Evolutionary conservation across 2,329 filamentous ascomycete genomes (phyloP), one percentile per base, ranked within the genome.

Genomic region (Xylariaceae sp.): DNA sequence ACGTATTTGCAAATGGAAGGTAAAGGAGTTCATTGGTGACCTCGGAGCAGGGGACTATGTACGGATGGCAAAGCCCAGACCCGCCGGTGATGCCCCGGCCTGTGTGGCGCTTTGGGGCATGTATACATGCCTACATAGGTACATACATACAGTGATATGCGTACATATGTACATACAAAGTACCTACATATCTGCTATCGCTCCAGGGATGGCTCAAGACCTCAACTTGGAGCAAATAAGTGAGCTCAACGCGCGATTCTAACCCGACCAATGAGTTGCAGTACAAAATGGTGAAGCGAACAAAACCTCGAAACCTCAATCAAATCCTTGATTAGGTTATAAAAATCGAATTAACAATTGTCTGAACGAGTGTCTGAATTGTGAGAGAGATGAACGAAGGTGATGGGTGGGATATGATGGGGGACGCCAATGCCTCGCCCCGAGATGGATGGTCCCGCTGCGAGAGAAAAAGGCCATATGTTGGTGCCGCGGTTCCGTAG

Each of bases 1-100:
- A 61, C 41, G 60, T 46, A 58, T 57, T 60, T 62, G 52, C 60
- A 62, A 62, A 60, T 60, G 60, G 60, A 60, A 62, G 60, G 60
- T 62, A 62, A n/a, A 52, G 54, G 32, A 53, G 48, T 53, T 47
- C 56, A 54, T 57, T 59, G 53, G 48, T 44, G 46, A 57, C 53
- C 60, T 62, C 60, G 60, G 60, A 57, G 60, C 48, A 57, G 60
- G 54, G 60, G 60, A 58, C 60, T 61, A 57, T 55, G 48, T 54
- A 56, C 12, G 32, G 12, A 37, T 7, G 47, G 54, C 53, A 56
- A 54, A 62, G 57, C 57, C 59, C 53, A 57, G 60, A 56, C 60
- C 60, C 56, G 54, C 49, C 52, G 40, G 40, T 44, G 47, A 45
- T 51, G 44, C 43, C 23, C 29, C 57, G 54, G 60, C 54, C 57